A percentile compares a stretch with the other conserved stretches of the same genome.
Conservation (phyloP, 1,284 basidiomycete genomes). For the Apiotrichum veenhuisii region DNA sequence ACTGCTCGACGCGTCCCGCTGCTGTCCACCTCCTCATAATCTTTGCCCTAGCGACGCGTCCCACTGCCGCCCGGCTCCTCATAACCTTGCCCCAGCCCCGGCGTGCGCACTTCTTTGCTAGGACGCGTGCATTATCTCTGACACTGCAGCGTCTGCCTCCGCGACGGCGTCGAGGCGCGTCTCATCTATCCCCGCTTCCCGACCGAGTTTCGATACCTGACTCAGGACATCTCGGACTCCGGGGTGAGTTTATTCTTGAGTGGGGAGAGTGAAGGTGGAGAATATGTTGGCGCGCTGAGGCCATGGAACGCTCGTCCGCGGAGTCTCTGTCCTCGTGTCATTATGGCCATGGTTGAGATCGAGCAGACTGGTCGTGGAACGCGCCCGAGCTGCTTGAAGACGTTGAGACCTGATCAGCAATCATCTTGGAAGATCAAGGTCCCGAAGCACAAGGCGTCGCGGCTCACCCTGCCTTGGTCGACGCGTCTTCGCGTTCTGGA, state of each 20-base stretch:
- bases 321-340: too few relatives aligned
- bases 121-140: not conserved
- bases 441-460: too few relatives aligned
- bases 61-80: not conserved
- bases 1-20: not conserved
- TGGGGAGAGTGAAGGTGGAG: not conserved
- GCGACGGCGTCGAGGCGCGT: conserved; percentile 79
- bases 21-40: not conserved
- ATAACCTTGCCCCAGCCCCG: not conserved
- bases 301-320: too few relatives aligned
- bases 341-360: too few relatives aligned
- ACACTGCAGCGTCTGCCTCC: conserved; percentile 68
- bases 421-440: too few relatives aligned
- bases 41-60: not conserved
- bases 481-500: too few relatives aligned
- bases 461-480: too few relatives aligned
- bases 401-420: too few relatives aligned
- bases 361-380: too few relatives aligned
- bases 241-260: conserved; percentile 54
- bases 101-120: too few relatives aligned
- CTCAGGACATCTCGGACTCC: conserved; percentile 81
- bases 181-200: conserved; percentile 82
- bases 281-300: too few relatives aligned
- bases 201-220: conserved; percentile 71
- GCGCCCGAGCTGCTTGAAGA: too few relatives aligned